phyloP scores from a whole-genome alignment of 768 basidiomycete genomes.

The Mrakia blollopis region DNA sequence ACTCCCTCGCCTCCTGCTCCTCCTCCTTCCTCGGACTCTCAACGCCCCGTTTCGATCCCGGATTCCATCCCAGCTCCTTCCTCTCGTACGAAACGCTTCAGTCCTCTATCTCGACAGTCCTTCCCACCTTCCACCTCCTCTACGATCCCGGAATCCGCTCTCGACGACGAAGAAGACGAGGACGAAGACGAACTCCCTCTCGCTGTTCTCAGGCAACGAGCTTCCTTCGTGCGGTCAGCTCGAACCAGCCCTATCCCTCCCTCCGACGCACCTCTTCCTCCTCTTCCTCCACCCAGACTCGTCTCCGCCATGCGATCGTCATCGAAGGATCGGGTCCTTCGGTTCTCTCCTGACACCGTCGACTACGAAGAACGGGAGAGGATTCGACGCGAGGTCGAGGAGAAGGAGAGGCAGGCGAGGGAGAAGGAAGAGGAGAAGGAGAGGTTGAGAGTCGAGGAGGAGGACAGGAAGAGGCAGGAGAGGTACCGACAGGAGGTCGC shows the following conservation, averaged over 20 bases:
- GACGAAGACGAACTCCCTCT: slow-evolving; percentile 24
- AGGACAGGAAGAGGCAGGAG: slow-evolving; percentile 19
- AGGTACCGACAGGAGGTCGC: slow-evolving; percentile 18
- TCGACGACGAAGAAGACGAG: slow-evolving; percentile 13
- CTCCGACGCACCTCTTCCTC: background rate
- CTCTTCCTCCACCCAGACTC: background rate
- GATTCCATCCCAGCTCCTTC: background rate
- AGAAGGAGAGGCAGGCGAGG: slow-evolving; percentile 10
- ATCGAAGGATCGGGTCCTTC: slow-evolving; percentile 12
- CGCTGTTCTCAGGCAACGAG: slow-evolving; percentile 5
- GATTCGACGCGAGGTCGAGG: background rate
- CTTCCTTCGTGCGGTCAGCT: slow-evolving; percentile 1
- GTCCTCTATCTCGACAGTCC: slow-evolving; percentile 15
- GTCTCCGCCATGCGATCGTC: background rate
- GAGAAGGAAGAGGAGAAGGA: slow-evolving; percentile 20
- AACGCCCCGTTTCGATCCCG: background rate
- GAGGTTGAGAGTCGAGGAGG: slow-evolving; percentile 17
- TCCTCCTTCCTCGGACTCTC: background rate
- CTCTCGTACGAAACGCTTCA: background rate
- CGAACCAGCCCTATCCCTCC: background rate
- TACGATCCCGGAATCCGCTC: background rate
- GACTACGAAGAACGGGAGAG: background rate
- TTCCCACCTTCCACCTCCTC: background rate
- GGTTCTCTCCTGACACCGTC: slow-evolving; percentile 24
- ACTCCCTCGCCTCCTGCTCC: background rate